Percentiles rank a stretch among this genome's conserved stretches.
These are phyloP conservation scores for Myriosclerotinia duriaeana DNA, from an alignment of 2,329 filamentous ascomycete genomes.

Conservation along the genomic window DNA sequence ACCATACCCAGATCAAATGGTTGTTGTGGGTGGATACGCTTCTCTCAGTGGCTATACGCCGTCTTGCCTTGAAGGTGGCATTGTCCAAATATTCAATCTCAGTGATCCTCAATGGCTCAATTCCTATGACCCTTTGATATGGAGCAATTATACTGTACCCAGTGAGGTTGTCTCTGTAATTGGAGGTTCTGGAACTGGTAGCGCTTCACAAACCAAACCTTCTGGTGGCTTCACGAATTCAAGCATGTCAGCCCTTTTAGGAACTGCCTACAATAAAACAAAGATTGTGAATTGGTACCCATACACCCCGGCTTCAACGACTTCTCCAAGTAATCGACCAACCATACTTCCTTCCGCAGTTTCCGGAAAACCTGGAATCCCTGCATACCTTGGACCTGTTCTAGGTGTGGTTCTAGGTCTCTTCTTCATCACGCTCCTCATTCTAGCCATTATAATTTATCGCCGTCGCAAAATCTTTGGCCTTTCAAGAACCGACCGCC, in stretches of 20 bases:
- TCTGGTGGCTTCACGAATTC: slow-evolving; percentile 55
- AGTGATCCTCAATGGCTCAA: slow-evolving; percentile 67
- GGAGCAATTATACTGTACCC: slow-evolving; percentile 67
- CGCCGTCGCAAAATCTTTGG: slow-evolving; percentile 44
- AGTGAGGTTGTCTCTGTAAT: slow-evolving; percentile 57
- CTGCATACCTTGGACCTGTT: slow-evolving; percentile 60
- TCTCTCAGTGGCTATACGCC: slow-evolving; percentile 36
- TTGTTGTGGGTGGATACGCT: slow-evolving; percentile 66
- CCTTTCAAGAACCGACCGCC: slow-evolving; percentile 24
- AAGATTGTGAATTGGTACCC: slow-evolving; percentile 63
- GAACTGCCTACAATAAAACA: slow-evolving; percentile 52
- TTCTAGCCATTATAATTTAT: slow-evolving; percentile 54
- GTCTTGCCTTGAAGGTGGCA: slow-evolving; percentile 50
- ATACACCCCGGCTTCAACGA: slow-evolving; percentile 45
- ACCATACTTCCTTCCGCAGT: slow-evolving; percentile 25
- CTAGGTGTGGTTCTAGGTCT: slow-evolving; percentile 61
- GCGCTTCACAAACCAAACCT: slow-evolving; percentile 65
- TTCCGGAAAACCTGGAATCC: slow-evolving; percentile 41
- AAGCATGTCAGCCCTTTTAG: slow-evolving; percentile 55
- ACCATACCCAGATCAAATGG: slow-evolving; percentile 68
- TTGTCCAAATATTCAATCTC: slow-evolving; percentile 70
- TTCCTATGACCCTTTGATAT: slow-evolving; percentile 64
- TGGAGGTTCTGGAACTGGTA: slow-evolving; percentile 58
- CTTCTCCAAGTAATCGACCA: slow-evolving; percentile 24
- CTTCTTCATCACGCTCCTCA: slow-evolving; percentile 53